A percentile compares a stretch with the other conserved stretches of the same genome.
Evolutionary conservation across 495 filamentous ascomycete species (phyloP).

Genomic region (Cercophora samala): DNA sequence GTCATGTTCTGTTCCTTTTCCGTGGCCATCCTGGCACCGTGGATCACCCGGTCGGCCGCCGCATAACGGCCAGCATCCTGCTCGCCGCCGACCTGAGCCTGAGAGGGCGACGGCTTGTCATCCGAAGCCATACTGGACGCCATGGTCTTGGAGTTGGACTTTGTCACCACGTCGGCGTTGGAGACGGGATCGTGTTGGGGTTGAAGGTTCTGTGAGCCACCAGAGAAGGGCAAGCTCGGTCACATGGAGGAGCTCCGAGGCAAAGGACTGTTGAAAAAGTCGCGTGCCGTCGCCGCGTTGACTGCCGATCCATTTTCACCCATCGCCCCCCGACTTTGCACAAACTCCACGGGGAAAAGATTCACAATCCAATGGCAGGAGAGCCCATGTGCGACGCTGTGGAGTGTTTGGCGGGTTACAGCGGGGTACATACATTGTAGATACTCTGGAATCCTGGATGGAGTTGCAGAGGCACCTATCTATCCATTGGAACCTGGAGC

Average conservation of each 20-base stretch:
- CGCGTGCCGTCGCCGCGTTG: not conserved
- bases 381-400: not conserved
- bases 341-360: not conserved
- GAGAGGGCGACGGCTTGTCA: not conserved
- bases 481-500: too few relatives aligned
- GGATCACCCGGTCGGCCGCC: constrained; percentile 41
- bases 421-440: not conserved
- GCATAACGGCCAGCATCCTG: constrained; percentile 16
- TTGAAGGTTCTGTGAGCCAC: too few relatives aligned
- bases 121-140: constrained; percentile 14
- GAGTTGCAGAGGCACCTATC: too few relatives aligned
- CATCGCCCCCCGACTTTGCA: not conserved
- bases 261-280: not conserved
- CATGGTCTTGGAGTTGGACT: constrained; percentile 12
- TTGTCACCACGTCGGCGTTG: too few relatives aligned
- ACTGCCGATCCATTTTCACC: not conserved
- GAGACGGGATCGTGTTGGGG: too few relatives aligned
- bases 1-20: constrained; percentile 57
- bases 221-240: not conserved
- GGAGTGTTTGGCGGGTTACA: not conserved
- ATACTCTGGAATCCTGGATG: too few relatives aligned
- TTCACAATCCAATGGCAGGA: not conserved
- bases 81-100: constrained; percentile 14
- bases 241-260: not conserved
- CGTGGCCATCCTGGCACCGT: constrained; percentile 44